Evolutionary conservation across 73 alveolate species (phyloP).

Genomic region (Breviolum minutum): DNA sequence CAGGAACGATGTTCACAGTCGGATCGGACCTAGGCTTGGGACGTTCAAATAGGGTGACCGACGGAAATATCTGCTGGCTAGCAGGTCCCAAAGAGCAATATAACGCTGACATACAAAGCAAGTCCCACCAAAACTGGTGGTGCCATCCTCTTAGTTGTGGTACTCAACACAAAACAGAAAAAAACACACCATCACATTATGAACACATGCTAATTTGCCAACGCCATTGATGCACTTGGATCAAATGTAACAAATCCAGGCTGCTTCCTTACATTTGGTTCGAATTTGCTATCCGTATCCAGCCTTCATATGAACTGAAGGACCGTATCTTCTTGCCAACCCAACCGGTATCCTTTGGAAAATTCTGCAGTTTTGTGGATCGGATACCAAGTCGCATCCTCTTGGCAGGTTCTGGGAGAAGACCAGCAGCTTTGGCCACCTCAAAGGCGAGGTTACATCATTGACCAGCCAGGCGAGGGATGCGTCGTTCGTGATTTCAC

Average conservation of each 20-base stretch:
- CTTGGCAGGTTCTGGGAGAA: slow-evolving; percentile 15
- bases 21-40: neutral
- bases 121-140: no score
- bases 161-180: no score
- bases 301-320: no score
- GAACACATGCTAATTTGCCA: no score
- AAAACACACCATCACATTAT: no score
- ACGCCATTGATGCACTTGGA: no score
- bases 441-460: neutral
- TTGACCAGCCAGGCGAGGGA: neutral
- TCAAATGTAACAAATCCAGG: neutral
- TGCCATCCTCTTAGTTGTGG: no score
- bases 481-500: neutral
- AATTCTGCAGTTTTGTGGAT: no score
- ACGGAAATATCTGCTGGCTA: no score
- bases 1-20: neutral
- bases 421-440: slow-evolving; percentile 31
- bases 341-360: neutral
- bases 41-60: neutral
- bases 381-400: neutral
- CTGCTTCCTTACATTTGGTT: neutral
- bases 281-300: no score
- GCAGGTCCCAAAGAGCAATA: no score
- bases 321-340: neutral
- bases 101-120: no score